These are phyloP conservation scores for Lipomyces oligophaga DNA, from an alignment of 805 yeast species.

Conservation along the genomic window DNA sequence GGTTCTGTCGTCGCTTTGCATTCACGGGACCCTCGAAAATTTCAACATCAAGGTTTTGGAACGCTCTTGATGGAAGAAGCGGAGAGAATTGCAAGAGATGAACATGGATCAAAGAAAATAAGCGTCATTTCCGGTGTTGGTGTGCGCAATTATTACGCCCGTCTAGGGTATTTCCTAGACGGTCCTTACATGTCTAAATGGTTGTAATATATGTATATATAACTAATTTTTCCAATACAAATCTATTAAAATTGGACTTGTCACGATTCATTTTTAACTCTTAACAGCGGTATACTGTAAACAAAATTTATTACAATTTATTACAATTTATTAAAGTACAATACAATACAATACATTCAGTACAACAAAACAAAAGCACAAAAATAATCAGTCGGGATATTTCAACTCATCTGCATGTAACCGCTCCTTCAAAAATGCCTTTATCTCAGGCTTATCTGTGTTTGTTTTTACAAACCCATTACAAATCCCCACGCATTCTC, in stretches of 20 bases:
- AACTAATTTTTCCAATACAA: not conserved
- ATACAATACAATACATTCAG: too few species aligned
- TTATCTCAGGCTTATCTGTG: conserved; percentile 11
- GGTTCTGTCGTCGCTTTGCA: conserved; percentile 97
- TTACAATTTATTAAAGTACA: too few species aligned
- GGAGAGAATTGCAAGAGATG: conserved; percentile 89
- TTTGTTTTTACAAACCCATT: conserved; percentile 18
- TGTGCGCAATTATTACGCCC: conserved; percentile 90
- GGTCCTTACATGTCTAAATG: conserved; percentile 96
- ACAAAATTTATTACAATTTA: too few species aligned
- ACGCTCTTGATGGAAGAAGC: conserved; percentile 98
- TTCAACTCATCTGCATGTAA: conserved; percentile 20
- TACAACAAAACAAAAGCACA: not conserved
- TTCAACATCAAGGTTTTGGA: conserved; percentile 99
- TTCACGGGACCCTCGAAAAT: conserved; percentile 93
- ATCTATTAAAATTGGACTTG: not conserved
- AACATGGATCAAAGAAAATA: conserved; percentile 86
- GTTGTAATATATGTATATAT: conserved; percentile 26
- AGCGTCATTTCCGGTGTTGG: conserved; percentile 97
- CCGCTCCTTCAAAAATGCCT: conserved; percentile 22
- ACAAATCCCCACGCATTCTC: conserved; percentile 23
- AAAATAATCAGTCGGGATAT: conserved; percentile 8
- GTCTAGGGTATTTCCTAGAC: conserved; percentile 84
- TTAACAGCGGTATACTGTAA: not conserved
- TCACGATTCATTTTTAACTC: not conserved